Conservation (phyloP, 805 yeast species). For the Cyberlindnera meyerae region DNA sequence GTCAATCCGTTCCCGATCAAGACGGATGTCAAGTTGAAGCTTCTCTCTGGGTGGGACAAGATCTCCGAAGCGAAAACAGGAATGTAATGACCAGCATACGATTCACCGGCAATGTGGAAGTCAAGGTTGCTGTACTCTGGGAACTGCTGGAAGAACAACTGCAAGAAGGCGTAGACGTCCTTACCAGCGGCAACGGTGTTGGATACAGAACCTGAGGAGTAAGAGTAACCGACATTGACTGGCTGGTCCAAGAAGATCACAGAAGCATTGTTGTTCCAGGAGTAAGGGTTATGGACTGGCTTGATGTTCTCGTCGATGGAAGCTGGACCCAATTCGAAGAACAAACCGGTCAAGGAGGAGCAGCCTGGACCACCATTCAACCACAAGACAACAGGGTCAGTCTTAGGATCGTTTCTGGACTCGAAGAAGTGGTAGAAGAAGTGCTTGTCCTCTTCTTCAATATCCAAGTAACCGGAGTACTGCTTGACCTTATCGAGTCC, state of each 20-base stretch:
- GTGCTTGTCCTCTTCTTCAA: constrained; percentile 80
- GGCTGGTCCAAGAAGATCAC: constrained; percentile 88
- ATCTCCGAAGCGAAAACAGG: constrained; percentile 87
- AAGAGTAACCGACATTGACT: constrained; percentile 77
- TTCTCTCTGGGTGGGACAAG: constrained; percentile 54
- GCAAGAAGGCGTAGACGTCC: constrained; percentile 76
- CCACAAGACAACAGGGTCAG: constrained; percentile 85
- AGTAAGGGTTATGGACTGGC: constrained; percentile 66
- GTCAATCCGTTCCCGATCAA: constrained; percentile 90
- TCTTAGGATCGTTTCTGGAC: constrained; percentile 81
- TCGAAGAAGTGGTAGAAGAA: constrained; percentile 83
- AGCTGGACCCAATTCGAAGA: constrained; percentile 84
- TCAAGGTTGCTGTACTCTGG: constrained; percentile 47
- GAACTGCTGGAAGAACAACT: constrained; percentile 74
- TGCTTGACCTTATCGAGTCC: constrained; percentile 82
- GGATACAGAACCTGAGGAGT: constrained; percentile 57
- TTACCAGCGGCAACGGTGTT: constrained; percentile 78
- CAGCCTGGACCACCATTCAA: constrained; percentile 96
- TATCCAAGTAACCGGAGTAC: constrained; percentile 81
- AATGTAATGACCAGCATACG: constrained; percentile 91
- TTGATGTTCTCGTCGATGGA: constrained; percentile 54
- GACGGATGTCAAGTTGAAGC: constrained; percentile 66
- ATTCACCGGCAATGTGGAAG: constrained; percentile 91
- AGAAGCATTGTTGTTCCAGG: constrained; percentile 84
- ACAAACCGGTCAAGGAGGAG: constrained; percentile 80